Conservation (phyloP, 192 early-diverging fungal genomes). For the Endogone sp. region DNA sequence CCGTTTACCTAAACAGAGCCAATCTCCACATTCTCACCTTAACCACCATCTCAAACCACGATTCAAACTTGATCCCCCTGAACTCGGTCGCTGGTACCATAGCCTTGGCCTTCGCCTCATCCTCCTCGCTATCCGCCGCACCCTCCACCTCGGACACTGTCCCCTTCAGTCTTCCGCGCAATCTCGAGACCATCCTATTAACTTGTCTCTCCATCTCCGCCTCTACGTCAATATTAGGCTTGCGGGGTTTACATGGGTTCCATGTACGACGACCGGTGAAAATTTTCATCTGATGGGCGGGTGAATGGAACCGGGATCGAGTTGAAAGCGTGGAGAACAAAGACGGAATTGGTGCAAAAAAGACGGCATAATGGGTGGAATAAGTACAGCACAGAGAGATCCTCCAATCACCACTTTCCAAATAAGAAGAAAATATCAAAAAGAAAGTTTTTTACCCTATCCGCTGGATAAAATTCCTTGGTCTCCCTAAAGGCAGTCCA, state of each 20-base stretch:
- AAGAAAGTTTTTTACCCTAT: too few species aligned
- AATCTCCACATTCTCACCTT: constrained; percentile 37
- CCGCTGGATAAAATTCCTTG: constrained; percentile 18
- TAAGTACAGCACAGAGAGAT: too few species aligned
- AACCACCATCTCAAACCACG: constrained; percentile 65
- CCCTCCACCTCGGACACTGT: constrained; percentile 17
- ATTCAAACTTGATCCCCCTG: constrained; percentile 35
- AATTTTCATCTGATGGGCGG: background rate
- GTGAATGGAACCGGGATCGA: too few species aligned
- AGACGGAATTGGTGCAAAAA: too few species aligned
- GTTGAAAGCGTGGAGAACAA: too few species aligned
- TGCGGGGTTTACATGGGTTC: background rate
- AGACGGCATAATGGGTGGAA: too few species aligned
- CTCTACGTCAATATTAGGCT: background rate
- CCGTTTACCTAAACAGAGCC: background rate
- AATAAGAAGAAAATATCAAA: too few species aligned
- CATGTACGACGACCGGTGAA: background rate
- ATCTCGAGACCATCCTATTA: constrained; percentile 15
- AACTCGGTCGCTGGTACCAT: constrained; percentile 26
- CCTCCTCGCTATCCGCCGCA: constrained; percentile 12
- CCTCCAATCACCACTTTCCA: too few species aligned
- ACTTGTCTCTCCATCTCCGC: background rate
- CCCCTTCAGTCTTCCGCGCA: constrained; percentile 3
- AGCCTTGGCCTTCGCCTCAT: constrained; percentile 27
- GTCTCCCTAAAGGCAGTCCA: constrained; percentile 27